These are phyloP conservation scores for Mitragyna speciosa DNA, from an alignment of 257 asterid genomes.

Conservation along the genomic window DNA sequence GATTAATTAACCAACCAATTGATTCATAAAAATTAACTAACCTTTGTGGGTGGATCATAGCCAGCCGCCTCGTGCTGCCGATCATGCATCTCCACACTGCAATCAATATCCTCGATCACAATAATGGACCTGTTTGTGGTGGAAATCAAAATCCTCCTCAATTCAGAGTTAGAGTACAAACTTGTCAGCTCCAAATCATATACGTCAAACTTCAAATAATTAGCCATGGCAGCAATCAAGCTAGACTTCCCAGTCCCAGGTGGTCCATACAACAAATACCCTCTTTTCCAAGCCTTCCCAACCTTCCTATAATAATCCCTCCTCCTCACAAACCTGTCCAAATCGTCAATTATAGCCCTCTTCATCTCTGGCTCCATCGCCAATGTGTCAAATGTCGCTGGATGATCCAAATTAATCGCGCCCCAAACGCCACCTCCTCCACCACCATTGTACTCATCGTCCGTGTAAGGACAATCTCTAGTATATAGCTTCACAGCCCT, in stretches of 20 bases:
- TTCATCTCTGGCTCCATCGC: constrained; percentile 70
- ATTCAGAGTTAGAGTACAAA: constrained; percentile 50
- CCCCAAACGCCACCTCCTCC: constrained; percentile 68
- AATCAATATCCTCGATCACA: constrained; percentile 79
- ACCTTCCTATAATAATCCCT: constrained; percentile 71
- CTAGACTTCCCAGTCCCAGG: constrained; percentile 93
- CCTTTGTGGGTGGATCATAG: constrained; percentile 30
- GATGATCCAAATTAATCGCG: constrained; percentile 63
- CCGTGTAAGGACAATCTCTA: constrained; percentile 46
- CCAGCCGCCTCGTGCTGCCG: constrained; percentile 27
- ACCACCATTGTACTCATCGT: constrained; percentile 45
- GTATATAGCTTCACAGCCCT: constrained; percentile 63
- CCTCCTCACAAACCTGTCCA: constrained; percentile 72
- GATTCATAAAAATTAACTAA: background rate
- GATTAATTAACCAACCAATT: background rate
- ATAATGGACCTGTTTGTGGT: constrained; percentile 64
- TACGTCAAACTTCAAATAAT: constrained; percentile 64
- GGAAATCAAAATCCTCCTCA: constrained; percentile 58
- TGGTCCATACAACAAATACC: constrained; percentile 78
- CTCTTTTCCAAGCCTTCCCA: constrained; percentile 91
- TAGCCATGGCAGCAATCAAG: constrained; percentile 81
- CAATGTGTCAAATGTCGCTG: constrained; percentile 62
- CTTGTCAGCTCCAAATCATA: constrained; percentile 70
- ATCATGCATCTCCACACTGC: constrained; percentile 63
- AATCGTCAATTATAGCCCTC: constrained; percentile 48